Conservation (phyloP, 164 flowering plant species). For the Piper longum region DNA sequence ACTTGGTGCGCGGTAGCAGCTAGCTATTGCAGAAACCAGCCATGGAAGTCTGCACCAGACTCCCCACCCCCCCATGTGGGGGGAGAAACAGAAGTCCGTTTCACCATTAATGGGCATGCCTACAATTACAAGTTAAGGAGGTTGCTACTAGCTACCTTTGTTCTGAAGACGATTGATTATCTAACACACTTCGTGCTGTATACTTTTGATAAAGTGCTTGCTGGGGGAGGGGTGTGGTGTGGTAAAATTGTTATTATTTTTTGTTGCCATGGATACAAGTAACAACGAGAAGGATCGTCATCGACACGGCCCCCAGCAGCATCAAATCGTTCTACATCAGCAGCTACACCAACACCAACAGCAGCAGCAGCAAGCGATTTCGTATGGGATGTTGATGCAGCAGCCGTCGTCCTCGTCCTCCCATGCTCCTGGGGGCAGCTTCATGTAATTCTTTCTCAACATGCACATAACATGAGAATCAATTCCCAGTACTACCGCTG, state of each 20-base stretch:
- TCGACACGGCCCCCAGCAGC: not conserved
- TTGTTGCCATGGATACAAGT: constrained; percentile 25
- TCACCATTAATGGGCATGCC: constrained; percentile 24
- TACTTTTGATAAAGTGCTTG: too few relatives aligned
- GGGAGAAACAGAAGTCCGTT: constrained; percentile 13
- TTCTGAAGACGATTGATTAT: too few relatives aligned
- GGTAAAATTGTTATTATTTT: not conserved
- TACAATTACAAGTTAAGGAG: not conserved
- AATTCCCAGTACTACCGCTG: not conserved
- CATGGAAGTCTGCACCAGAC: constrained; percentile 10
- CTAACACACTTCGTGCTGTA: too few relatives aligned
- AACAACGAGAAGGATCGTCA: constrained; percentile 6
- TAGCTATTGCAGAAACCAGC: constrained; percentile 2
- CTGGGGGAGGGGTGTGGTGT: constrained; percentile 1
- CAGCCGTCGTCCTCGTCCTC: constrained; percentile 31
- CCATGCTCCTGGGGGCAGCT: constrained; percentile 19
- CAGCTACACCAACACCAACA: constrained; percentile 9
- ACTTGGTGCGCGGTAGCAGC: constrained; percentile 5
- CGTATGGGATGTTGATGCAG: constrained; percentile 60
- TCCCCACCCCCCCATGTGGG: not conserved
- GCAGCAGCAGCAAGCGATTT: constrained; percentile 21
- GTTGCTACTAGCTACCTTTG: too few relatives aligned
- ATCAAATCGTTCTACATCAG: constrained; percentile 1
- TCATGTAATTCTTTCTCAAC: constrained; percentile 33
- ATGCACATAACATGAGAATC: not conserved